Conservation (phyloP, 1,284 basidiomycete genomes). For the Xerocomus nothofagi region DNA sequence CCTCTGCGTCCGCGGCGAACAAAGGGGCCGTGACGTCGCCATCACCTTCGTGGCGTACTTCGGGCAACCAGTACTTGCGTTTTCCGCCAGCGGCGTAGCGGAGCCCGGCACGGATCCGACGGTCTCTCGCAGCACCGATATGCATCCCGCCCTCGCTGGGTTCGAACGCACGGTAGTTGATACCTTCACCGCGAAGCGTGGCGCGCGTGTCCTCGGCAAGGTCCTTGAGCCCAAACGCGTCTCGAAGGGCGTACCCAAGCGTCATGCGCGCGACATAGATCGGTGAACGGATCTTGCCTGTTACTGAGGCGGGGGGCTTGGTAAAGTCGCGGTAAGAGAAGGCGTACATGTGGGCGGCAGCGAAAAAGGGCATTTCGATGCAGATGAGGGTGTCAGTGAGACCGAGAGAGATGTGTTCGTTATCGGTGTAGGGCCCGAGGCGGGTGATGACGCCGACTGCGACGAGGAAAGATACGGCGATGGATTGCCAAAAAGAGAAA, state of each 20-base stretch:
- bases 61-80: constrained; percentile 88
- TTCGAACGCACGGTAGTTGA: constrained; percentile 95
- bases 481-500: constrained; percentile 97
- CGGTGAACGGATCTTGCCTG: constrained; percentile 4
- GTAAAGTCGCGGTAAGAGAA: constrained; percentile 87
- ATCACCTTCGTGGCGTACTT: constrained; percentile 35
- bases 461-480: constrained; percentile 86
- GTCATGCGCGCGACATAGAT: constrained; percentile 83
- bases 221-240: constrained; percentile 85
- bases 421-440: constrained; percentile 86
- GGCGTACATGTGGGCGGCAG: constrained; percentile 88
- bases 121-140: constrained; percentile 77
- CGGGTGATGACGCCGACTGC: constrained; percentile 74
- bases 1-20: constrained; percentile 61
- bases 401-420: constrained; percentile 89
- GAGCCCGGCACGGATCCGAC: constrained; percentile 85
- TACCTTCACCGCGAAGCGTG: constrained; percentile 85
- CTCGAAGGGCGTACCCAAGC: constrained; percentile 82
- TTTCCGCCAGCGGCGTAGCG: constrained; percentile 89
- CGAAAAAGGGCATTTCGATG: constrained; percentile 98
- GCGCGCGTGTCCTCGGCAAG: constrained; percentile 84
- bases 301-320: constrained; percentile 47
- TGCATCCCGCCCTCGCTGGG: constrained; percentile 93
- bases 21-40: constrained; percentile 79
- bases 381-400: constrained; percentile 91